Conservation (phyloP, 345 rosid genomes). For the Citrus cavaleriei region DNA sequence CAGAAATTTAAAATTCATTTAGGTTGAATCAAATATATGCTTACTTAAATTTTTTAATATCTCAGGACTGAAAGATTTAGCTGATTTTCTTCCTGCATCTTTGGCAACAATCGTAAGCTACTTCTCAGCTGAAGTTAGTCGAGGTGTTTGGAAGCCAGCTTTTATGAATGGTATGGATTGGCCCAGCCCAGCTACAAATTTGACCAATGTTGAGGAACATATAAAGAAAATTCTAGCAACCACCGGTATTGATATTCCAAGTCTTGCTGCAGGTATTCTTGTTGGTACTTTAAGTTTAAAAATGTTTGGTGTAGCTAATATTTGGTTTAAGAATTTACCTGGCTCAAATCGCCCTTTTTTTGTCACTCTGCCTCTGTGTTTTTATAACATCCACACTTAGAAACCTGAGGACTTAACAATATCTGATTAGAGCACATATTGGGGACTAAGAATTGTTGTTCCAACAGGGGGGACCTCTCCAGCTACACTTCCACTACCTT, state of each 20-base stretch:
- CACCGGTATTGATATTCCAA: slow-evolving; percentile 89
- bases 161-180: slow-evolving; percentile 97
- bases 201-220: slow-evolving; percentile 78
- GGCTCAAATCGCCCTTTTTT: neutral
- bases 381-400: neutral
- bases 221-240: slow-evolving; percentile 82
- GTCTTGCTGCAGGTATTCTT: slow-evolving; percentile 75
- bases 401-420: neutral
- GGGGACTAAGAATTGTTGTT: slow-evolving; percentile 19
- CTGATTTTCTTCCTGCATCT: slow-evolving; percentile 95
- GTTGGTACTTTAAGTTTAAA: neutral
- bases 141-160: slow-evolving; percentile 94
- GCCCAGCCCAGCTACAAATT: slow-evolving; percentile 98
- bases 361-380: neutral
- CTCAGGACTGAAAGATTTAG: slow-evolving; percentile 90
- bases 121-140: slow-evolving; percentile 93
- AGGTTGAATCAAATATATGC: slow-evolving; percentile 2
- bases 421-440: neutral
- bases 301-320: neutral
- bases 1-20: neutral
- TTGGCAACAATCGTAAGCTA: slow-evolving; percentile 88
- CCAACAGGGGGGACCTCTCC: slow-evolving; percentile 67
- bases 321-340: neutral
- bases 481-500: slow-evolving; percentile 88
- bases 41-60: slow-evolving; percentile 3